These are phyloP conservation scores for Tetracentron sinense DNA, from an alignment of 164 flowering plant species.

Conservation along the genomic window DNA sequence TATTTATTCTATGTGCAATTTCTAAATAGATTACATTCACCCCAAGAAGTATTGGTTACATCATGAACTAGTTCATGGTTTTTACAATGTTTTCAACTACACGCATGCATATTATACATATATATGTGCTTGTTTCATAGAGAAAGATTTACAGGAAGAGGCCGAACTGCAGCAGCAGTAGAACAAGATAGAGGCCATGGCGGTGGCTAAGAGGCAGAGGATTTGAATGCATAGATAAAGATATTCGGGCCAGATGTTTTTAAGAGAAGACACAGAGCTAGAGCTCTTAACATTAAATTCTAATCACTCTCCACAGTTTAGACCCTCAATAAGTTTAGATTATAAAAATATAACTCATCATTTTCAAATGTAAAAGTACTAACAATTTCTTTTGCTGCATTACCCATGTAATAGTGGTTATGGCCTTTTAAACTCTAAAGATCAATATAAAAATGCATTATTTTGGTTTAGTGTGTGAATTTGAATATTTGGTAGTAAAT, in stretches of 20 bases:
- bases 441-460: no score
- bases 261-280: constrained; percentile 56
- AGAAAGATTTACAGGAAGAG: constrained; percentile 39
- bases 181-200: constrained; percentile 42
- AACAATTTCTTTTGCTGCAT: neutral
- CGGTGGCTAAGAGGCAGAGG: constrained; percentile 49
- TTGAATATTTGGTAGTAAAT: no score
- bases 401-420: neutral
- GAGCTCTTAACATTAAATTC: constrained; percentile 28
- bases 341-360: neutral
- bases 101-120: neutral
- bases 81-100: no score
- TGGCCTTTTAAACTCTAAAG: no score
- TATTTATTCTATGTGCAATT: no score
- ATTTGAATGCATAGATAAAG: constrained; percentile 51
- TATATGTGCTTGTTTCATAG: neutral
- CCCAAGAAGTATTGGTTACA: neutral
- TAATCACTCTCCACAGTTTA: neutral
- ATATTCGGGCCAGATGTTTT: constrained; percentile 63
- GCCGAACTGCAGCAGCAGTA: constrained; percentile 36
- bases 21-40: neutral
- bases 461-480: no score
- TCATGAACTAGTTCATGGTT: no score
- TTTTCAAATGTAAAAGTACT: no score
- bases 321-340: neutral